A percentile compares a stretch with the other conserved stretches of the same genome.
Conservation (phyloP, 2,329 filamentous ascomycete genomes). For the Fusarium bulbicola region DNA sequence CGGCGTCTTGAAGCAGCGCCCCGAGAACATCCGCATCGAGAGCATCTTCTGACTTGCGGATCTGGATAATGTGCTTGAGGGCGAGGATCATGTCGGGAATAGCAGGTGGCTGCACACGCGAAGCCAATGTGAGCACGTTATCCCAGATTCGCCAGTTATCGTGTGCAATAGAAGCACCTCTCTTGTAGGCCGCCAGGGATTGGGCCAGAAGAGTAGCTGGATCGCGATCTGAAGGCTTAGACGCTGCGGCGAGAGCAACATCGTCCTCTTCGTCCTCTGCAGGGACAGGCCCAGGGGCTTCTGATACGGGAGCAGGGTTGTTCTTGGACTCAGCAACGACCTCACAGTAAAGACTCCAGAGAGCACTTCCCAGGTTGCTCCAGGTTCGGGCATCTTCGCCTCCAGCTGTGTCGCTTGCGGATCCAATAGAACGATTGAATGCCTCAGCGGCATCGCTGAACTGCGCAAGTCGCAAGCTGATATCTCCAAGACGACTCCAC, state of each 20-base stretch:
- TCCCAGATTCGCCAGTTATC: constrained; percentile 96
- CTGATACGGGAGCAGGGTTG: constrained; percentile 36
- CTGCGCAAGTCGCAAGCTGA: constrained; percentile 78
- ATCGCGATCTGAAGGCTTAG: constrained; percentile 49
- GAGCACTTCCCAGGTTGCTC: constrained; percentile 90
- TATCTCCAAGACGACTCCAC: constrained; percentile 93
- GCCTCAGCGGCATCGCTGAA: constrained; percentile 84
- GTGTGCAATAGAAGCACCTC: constrained; percentile 82
- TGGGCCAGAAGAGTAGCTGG: constrained; percentile 73
- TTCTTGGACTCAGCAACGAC: constrained; percentile 52
- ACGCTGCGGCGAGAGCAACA: constrained; percentile 34
- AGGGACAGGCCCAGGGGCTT: constrained; percentile 29
- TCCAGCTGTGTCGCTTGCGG: constrained; percentile 68
- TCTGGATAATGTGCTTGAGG: constrained; percentile 76
- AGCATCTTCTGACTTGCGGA: constrained; percentile 80
- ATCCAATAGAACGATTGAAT: constrained; percentile 82
- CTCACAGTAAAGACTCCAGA: constrained; percentile 74
- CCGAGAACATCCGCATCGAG: constrained; percentile 79
- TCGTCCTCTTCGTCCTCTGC: constrained; percentile 44
- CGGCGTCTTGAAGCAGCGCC: constrained; percentile 76
- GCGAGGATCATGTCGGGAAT: constrained; percentile 80
- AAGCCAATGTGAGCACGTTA: constrained; percentile 89
- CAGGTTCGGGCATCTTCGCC: constrained; percentile 92
- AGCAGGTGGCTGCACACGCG: constrained; percentile 78
- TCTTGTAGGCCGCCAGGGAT: constrained; percentile 85